Percentiles rank a stretch among this genome's conserved stretches.
Evolutionary conservation across 805 yeast species (phyloP).

Genomic region (Starmerella vaccinii): DNA sequence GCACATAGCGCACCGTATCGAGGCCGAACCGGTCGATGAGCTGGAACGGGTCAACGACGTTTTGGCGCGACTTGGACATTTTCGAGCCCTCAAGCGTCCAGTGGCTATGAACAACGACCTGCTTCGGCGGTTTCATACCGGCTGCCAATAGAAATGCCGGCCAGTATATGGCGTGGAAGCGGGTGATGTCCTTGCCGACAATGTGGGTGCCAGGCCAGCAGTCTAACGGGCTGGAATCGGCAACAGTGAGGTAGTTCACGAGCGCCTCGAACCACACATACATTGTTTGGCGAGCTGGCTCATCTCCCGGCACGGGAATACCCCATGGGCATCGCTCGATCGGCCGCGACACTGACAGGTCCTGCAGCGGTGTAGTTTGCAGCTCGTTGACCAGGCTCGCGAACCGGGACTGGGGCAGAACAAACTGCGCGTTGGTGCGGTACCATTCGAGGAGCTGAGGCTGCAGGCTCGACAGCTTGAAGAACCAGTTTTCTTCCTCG

Average conservation of each 20-base stretch:
- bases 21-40: slow-evolving; percentile 54
- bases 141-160: slow-evolving; percentile 86
- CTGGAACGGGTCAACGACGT: slow-evolving; percentile 84
- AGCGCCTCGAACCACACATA: slow-evolving; percentile 98
- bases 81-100: slow-evolving; percentile 85
- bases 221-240: slow-evolving; percentile 14
- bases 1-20: slow-evolving; percentile 52
- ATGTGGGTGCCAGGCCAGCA: slow-evolving; percentile 69
- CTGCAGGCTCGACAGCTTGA: slow-evolving; percentile 56
- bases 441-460: slow-evolving; percentile 42
- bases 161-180: slow-evolving; percentile 91
- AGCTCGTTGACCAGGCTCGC: slow-evolving; percentile 50
- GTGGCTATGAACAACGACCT: slow-evolving; percentile 82
- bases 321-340: slow-evolving; percentile 76
- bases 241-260: slow-evolving; percentile 60
- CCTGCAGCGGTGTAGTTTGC: slow-evolving; percentile 38
- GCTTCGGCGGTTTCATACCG: slow-evolving; percentile 54
- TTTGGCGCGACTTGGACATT: slow-evolving; percentile 89
- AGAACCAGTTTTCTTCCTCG: slow-evolving; percentile 78
- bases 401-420: slow-evolving; percentile 55
- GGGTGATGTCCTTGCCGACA: slow-evolving; percentile 81
- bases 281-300: slow-evolving; percentile 63
- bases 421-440: slow-evolving; percentile 44
- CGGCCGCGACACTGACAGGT: slow-evolving; percentile 84
- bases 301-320: slow-evolving; percentile 59